Evolutionary conservation across 169 alveolate species (phyloP).

Genomic region (Ichthyophthirius multifiliis): DNA sequence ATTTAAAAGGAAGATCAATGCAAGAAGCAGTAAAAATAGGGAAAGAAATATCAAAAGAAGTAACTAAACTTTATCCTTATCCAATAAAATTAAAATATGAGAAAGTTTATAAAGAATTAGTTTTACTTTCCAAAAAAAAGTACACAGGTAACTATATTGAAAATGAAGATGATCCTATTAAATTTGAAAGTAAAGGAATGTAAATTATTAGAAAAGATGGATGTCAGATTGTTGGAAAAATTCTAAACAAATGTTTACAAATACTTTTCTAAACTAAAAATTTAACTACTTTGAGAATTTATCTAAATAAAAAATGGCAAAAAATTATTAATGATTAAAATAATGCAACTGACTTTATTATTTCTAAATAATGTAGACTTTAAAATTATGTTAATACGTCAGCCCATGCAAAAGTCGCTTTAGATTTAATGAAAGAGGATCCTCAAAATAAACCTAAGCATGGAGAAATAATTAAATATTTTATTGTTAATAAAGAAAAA

Average conservation of each 20-base stretch:
- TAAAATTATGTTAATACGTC: conserved; percentile 58
- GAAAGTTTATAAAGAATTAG: conserved; percentile 65
- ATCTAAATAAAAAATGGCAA: conserved; percentile 61
- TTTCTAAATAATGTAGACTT: conserved; percentile 65
- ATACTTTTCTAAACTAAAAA: conserved; percentile 64
- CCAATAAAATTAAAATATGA: conserved; percentile 83
- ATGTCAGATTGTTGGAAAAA: conserved; percentile 53
- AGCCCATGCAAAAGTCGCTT: conserved; percentile 66
- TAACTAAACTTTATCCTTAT: conserved; percentile 64
- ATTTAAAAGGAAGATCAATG: conserved; percentile 47
- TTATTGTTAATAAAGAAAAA: conserved; percentile 49
- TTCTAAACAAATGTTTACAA: conserved; percentile 65
- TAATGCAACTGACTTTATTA: conserved; percentile 62
- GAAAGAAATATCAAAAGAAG: conserved; percentile 52
- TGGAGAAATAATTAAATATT: conserved; percentile 69
- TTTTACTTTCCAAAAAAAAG: conserved; percentile 68
- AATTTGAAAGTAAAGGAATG: conserved; percentile 74
- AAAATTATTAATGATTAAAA: conserved; percentile 53
- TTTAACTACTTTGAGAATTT: conserved; percentile 53
- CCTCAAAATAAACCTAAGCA: conserved; percentile 56
- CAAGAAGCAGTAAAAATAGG: conserved; percentile 67
- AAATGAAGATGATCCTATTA: conserved; percentile 49
- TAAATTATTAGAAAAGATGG: conserved; percentile 77
- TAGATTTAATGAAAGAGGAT: conserved; percentile 55
- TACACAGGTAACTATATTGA: conserved; percentile 80